Evolutionary conservation across 164 flowering plant species (phyloP).

Genomic region (Vitis labrusca): DNA sequence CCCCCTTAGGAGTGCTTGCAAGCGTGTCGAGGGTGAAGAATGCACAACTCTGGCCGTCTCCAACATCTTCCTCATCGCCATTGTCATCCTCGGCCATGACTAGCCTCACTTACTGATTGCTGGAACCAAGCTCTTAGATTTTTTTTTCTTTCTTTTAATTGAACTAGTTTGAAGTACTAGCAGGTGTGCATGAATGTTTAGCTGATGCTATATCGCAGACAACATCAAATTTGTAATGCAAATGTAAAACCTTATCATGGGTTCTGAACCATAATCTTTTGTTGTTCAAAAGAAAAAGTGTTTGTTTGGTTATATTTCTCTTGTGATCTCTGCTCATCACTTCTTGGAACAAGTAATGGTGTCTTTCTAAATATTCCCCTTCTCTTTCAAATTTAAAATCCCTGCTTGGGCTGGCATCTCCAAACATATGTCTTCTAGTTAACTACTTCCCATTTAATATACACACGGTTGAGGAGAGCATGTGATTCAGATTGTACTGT

Average conservation of each 20-base stretch:
- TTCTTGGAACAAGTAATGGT: constrained; percentile 1
- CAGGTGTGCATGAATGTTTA: neutral
- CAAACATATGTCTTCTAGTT: neutral
- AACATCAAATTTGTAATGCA: neutral
- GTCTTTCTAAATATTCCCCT: constrained; percentile 4
- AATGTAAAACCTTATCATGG: neutral
- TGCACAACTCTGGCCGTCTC: constrained; percentile 85
- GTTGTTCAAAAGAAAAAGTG: neutral
- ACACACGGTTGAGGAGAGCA: neutral
- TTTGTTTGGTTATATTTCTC: constrained; percentile 5
- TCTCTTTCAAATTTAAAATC: neutral
- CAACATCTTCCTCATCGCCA: constrained; percentile 35
- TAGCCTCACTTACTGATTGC: constrained; percentile 3
- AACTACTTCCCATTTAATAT: neutral
- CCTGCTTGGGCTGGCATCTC: constrained; percentile 6
- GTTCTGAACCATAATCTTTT: constrained; percentile 4
- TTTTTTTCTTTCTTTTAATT: neutral
- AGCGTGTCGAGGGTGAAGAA: constrained; percentile 85
- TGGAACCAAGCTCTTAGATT: neutral
- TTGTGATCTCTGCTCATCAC: neutral
- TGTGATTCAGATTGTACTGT: neutral
- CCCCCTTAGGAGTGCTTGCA: constrained; percentile 67
- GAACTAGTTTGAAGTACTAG: neutral
- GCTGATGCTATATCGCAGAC: neutral
- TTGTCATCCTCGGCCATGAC: constrained; percentile 3